Percentiles rank a stretch among this genome's conserved stretches.
Evolutionary conservation across 31 red algal genomes (phyloP).

Genomic region (Asparagopsis taxiformis): DNA sequence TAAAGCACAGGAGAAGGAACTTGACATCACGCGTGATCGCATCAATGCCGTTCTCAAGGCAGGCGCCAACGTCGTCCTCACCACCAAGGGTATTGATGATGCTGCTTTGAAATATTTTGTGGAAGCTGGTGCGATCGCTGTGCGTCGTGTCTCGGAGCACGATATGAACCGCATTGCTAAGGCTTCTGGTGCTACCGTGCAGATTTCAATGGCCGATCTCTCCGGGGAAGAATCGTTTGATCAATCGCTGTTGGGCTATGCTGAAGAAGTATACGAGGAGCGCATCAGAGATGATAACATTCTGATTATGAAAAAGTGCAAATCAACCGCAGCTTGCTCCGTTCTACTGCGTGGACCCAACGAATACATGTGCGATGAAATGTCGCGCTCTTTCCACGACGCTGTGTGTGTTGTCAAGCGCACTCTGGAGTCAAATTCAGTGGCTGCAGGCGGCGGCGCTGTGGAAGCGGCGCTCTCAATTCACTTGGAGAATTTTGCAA

Average conservation of each 20-base stretch:
- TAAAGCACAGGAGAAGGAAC: conserved; percentile 81
- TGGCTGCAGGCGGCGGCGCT: conserved; percentile 92
- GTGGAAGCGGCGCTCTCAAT: conserved; percentile 93
- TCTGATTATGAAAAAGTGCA: conserved; percentile 76
- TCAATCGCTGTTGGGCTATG: conserved; percentile 74
- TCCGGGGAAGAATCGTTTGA: conserved; percentile 95
- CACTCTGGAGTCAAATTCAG: conserved; percentile 86
- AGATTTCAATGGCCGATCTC: conserved; percentile 84
- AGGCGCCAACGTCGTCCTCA: conserved; percentile 94
- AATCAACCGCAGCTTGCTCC: conserved; percentile 67
- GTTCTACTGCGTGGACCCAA: conserved; percentile 94
- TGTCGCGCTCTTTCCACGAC: conserved; percentile 93
- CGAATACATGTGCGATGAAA: conserved; percentile 98
- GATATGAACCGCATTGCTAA: conserved; percentile 93
- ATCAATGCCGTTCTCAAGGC: conserved; percentile 83
- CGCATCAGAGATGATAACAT: conserved; percentile 83
- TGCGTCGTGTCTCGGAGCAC: conserved; percentile 72
- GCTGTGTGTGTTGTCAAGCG: conserved; percentile 89
- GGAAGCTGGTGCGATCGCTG: conserved; percentile 88
- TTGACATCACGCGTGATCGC: conserved; percentile 92
- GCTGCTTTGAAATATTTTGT: conserved; percentile 97
- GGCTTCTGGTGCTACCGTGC: conserved; percentile 88
- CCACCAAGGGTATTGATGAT: conserved; percentile 98
- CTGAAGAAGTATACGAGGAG: conserved; percentile 90
- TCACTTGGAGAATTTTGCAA: conserved; percentile 94